These are phyloP conservation scores for Mycena epipterygia DNA, from an alignment of 768 basidiomycete genomes.

Conservation along the genomic window DNA sequence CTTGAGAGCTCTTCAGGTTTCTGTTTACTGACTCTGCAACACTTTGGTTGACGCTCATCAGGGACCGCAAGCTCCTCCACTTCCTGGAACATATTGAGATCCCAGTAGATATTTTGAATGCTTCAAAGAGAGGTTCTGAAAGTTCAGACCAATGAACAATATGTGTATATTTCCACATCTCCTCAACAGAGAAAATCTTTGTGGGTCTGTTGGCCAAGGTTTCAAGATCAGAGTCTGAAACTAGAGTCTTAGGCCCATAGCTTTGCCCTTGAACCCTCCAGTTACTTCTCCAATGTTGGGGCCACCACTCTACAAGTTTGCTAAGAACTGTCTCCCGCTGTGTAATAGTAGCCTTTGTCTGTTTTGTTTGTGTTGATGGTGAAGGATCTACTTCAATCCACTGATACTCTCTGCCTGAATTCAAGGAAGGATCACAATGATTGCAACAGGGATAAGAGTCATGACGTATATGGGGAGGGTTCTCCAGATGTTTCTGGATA, in stretches of 20 bases:
- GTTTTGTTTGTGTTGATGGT: background rate
- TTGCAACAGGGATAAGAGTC: too few relatives aligned
- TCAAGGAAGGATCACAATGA: constrained; percentile 23
- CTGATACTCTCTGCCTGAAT: background rate
- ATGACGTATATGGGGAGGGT: too few relatives aligned
- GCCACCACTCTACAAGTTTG: background rate
- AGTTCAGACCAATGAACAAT: constrained; percentile 24
- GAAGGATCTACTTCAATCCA: constrained; percentile 1
- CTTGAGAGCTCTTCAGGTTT: background rate
- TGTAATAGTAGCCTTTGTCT: background rate
- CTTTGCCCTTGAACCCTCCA: constrained; percentile 26
- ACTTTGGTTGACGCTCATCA: background rate
- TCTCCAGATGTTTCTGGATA: constrained; percentile 22
- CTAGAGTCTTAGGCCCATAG: constrained; percentile 22
- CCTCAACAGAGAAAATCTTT: constrained; percentile 2
- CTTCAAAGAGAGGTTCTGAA: background rate
- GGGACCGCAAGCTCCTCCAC: background rate
- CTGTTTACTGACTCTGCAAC: background rate
- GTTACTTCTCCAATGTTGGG: constrained; percentile 5
- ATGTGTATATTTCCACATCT: background rate
- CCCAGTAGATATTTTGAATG: background rate
- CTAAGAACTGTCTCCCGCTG: background rate
- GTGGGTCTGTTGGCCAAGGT: background rate
- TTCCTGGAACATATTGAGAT: background rate
- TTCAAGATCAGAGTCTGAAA: constrained; percentile 28